Percentiles rank a stretch among this genome's conserved stretches.
Conservation (phyloP, 495 filamentous ascomycete species). For the Penicillium goetzii region DNA sequence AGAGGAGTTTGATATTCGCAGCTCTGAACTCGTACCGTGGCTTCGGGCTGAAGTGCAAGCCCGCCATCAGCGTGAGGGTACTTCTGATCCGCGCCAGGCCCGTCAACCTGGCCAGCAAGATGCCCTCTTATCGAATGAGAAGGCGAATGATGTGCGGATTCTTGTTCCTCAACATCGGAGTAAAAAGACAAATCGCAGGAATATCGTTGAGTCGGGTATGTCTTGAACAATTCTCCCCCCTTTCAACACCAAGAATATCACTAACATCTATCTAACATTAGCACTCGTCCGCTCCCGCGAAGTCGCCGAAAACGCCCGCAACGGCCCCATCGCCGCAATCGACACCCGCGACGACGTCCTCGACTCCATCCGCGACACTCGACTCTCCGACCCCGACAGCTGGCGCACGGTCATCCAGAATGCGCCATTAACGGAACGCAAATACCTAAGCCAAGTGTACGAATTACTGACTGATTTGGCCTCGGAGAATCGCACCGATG, state of each 20-base stretch:
- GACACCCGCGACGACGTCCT: conserved; percentile 88
- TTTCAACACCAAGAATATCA: conserved; percentile 3
- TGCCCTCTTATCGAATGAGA: conserved; percentile 43
- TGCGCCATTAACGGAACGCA: conserved; percentile 74
- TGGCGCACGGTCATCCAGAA: conserved; percentile 84
- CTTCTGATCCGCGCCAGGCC: conserved; percentile 46
- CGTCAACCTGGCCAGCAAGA: conserved; percentile 53
- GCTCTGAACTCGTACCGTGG: conserved; percentile 75
- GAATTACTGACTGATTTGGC: conserved; percentile 70
- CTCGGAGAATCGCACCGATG: conserved; percentile 47
- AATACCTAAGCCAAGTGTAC: conserved; percentile 86
- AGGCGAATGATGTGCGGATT: conserved; percentile 77
- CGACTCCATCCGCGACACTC: conserved; percentile 73
- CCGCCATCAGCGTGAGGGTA: conserved; percentile 64
- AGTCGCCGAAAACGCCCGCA: conserved; percentile 65
- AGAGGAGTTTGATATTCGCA: conserved; percentile 81
- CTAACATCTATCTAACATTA: conserved; percentile 23
- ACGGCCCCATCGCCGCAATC: conserved; percentile 82
- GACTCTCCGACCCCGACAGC: conserved; percentile 78
- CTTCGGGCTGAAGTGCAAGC: conserved; percentile 84
- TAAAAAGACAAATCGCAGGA: conserved; percentile 87
- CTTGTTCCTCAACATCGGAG: conserved; percentile 77
- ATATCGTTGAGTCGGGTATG: conserved; percentile 77
- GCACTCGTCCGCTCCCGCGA: conserved; percentile 66
- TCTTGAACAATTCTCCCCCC: conserved; percentile 7